Evolutionary conservation across 2,329 filamentous ascomycete genomes (phyloP).

Genomic region (Cladosporium cucumerinum): DNA sequence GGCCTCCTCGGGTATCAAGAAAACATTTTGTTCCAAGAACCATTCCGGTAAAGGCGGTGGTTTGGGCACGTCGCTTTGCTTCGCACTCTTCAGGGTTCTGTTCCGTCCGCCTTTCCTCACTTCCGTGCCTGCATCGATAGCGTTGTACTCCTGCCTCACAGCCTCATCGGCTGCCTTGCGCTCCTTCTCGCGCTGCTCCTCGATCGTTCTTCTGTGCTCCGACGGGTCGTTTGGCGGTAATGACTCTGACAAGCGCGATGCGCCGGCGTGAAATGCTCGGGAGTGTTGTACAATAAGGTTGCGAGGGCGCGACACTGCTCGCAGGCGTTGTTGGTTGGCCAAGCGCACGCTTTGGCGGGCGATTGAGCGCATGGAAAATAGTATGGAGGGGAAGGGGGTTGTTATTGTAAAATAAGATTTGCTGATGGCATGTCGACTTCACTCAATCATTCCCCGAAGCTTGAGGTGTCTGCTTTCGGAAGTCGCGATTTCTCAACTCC

Average conservation of each 20-base stretch:
- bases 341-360: slow-evolving; percentile 33
- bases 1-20: slow-evolving; percentile 20
- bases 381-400: neutral
- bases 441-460: neutral
- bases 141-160: slow-evolving; percentile 11
- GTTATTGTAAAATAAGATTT: neutral
- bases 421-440: neutral
- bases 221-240: slow-evolving; percentile 22
- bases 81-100: neutral
- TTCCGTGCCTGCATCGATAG: slow-evolving; percentile 13
- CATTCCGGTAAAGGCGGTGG: slow-evolving; percentile 37
- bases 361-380: slow-evolving; percentile 29
- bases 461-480: slow-evolving; percentile 3
- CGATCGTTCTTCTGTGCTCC: slow-evolving; percentile 21
- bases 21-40: slow-evolving; percentile 38
- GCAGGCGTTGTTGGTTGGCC: slow-evolving; percentile 24
- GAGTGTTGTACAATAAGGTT: slow-evolving; percentile 16
- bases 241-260: slow-evolving; percentile 20
- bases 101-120: slow-evolving; percentile 5
- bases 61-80: slow-evolving; percentile 25
- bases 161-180: slow-evolving; percentile 13
- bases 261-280: slow-evolving; percentile 26
- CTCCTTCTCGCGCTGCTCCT: slow-evolving; percentile 24
- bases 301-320: slow-evolving; percentile 22
- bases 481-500: neutral